Conservation (phyloP, 306 rosid species). For the Mimosa pudica region DNA sequence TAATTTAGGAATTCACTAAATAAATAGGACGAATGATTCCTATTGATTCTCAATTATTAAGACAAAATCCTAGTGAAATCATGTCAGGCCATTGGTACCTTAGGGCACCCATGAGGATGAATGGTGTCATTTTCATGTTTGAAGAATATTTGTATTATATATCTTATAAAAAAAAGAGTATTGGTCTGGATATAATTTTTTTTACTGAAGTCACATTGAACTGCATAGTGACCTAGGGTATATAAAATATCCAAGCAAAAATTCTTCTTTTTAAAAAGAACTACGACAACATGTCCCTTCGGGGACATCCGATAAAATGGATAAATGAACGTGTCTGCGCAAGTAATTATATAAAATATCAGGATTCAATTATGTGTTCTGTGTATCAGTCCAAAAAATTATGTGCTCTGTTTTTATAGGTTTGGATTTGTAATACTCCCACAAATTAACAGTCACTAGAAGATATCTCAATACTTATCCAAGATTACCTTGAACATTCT, state of each 20-base stretch:
- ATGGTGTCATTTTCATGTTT: slow-evolving; percentile 1
- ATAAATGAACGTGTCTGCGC: no score
- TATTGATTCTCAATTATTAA: slow-evolving; percentile 24
- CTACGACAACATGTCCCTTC: background rate
- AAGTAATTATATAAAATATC: no score
- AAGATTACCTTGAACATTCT: no score
- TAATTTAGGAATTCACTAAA: background rate
- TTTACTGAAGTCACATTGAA: background rate
- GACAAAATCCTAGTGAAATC: slow-evolving; percentile 17
- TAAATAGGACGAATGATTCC: slow-evolving; percentile 19
- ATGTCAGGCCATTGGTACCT: slow-evolving; percentile 34
- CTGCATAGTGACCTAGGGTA: background rate
- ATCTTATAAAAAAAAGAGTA: background rate
- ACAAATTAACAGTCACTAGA: background rate
- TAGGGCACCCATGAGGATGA: slow-evolving; percentile 30
- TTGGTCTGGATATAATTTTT: background rate
- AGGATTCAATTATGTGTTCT: background rate
- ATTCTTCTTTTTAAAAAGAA: background rate
- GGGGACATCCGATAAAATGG: no score
- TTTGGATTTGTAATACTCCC: background rate
- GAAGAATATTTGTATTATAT: background rate
- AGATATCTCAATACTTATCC: no score
- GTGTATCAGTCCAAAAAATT: no score
- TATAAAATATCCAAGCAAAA: background rate
- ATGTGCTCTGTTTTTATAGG: background rate